Conservation (phyloP, 2,329 filamentous ascomycete genomes). For the Chalaropsis ovoidea region DNA sequence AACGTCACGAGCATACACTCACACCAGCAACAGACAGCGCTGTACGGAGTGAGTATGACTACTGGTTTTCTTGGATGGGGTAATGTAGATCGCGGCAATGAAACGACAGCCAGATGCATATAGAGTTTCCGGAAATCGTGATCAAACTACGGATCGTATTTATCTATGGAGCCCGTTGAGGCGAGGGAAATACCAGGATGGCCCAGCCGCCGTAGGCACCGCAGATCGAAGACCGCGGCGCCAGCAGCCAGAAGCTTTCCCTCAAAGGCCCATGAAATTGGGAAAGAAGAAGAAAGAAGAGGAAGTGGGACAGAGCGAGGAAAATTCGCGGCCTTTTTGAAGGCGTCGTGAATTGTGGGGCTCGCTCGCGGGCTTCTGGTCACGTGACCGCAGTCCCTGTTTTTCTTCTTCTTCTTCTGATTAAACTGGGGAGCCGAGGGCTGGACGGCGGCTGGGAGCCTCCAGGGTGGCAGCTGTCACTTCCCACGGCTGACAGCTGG, state of each 20-base stretch:
- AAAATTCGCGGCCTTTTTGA: conserved; percentile 16
- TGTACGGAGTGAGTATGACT: too few species aligned
- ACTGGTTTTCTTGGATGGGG: not conserved
- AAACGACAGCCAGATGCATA: conserved; percentile 45
- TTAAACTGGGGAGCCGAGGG: too few species aligned
- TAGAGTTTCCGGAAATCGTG: conserved; percentile 39
- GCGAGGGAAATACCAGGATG: conserved; percentile 30
- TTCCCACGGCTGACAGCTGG: not conserved
- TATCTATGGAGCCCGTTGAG: conserved; percentile 22
- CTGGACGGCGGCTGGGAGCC: too few species aligned
- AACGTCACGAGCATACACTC: not conserved
- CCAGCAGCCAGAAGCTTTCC: conserved; percentile 9
- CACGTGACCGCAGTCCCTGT: conserved; percentile 1
- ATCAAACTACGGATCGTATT: conserved; percentile 39
- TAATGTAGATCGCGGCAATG: conserved; percentile 49
- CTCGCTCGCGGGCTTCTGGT: not conserved
- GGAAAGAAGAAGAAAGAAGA: conserved; percentile 31
- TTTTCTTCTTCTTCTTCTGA: not conserved
- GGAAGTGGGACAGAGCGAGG: conserved; percentile 18
- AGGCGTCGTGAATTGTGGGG: conserved; percentile 7
- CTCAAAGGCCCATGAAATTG: conserved; percentile 29
- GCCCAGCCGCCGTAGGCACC: conserved; percentile 28
- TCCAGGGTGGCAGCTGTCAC: not conserved
- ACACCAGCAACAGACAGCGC: not conserved
- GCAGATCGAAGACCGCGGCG: conserved; percentile 29